Percentiles rank a stretch among this genome's conserved stretches.
Evolutionary conservation across 2,329 filamentous ascomycete genomes (phyloP).

Genomic region (Neopestalotiopsis rosae): DNA sequence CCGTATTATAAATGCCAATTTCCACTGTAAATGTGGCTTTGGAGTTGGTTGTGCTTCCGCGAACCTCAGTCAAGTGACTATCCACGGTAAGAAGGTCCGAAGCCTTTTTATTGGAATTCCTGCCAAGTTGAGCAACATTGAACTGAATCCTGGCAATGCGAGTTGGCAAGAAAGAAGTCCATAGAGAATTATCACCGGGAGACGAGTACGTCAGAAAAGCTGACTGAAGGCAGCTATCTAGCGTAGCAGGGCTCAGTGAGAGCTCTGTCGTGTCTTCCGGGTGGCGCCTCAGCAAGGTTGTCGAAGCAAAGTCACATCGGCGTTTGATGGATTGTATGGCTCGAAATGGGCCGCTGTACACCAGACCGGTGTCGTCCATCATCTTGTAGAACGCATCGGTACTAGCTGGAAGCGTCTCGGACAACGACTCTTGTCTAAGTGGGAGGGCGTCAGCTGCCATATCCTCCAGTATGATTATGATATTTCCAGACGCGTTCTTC

Average conservation of each 20-base stretch:
- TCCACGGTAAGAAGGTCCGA: slow-evolving; percentile 40
- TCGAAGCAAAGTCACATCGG: slow-evolving; percentile 41
- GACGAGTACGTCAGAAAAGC: slow-evolving; percentile 47
- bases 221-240: slow-evolving; percentile 48
- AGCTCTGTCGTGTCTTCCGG: slow-evolving; percentile 42
- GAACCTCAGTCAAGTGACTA: slow-evolving; percentile 25
- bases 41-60: slow-evolving; percentile 26
- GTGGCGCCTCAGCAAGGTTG: slow-evolving; percentile 37
- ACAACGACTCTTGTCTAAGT: slow-evolving; percentile 19
- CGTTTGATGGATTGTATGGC: slow-evolving; percentile 40
- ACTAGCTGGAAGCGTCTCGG: slow-evolving; percentile 39
- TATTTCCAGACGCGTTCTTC: slow-evolving; percentile 39
- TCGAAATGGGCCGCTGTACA: slow-evolving; percentile 45
- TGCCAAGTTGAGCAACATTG: slow-evolving; percentile 38
- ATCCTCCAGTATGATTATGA: slow-evolving; percentile 39
- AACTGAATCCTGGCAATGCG: slow-evolving; percentile 41
- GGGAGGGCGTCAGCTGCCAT: slow-evolving; percentile 35
- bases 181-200: slow-evolving; percentile 46
- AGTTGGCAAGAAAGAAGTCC: slow-evolving; percentile 47
- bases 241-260: slow-evolving; percentile 43
- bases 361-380: slow-evolving; percentile 45
- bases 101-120: slow-evolving; percentile 11
- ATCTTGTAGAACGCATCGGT: slow-evolving; percentile 44
- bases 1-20: slow-evolving; percentile 34
- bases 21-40: slow-evolving; percentile 36